These are phyloP conservation scores for Houttuynia cordata DNA, from an alignment of 164 flowering plant genomes.

Conservation along the genomic window DNA sequence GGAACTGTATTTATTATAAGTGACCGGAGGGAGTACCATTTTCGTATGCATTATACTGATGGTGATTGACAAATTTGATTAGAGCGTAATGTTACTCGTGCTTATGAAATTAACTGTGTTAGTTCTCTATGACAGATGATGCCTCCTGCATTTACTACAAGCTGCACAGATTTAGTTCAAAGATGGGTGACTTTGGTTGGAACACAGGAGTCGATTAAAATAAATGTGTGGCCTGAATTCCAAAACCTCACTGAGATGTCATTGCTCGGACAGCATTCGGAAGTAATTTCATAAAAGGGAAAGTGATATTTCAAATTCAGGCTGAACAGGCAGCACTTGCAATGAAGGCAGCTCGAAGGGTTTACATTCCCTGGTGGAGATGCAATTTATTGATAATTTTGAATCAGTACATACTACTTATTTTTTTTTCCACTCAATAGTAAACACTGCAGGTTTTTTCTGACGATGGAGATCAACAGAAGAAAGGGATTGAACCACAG, in stretches of 20 bases:
- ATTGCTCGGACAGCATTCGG: slow-evolving; percentile 48
- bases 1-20: too few species aligned
- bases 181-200: slow-evolving; percentile 22
- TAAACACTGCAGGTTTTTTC: slow-evolving; percentile 5
- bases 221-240: slow-evolving; percentile 38
- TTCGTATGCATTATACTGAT: too few species aligned
- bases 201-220: slow-evolving; percentile 17
- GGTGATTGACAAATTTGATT: neutral
- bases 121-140: slow-evolving; percentile 16
- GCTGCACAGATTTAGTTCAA: slow-evolving; percentile 24
- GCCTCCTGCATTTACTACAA: slow-evolving; percentile 23
- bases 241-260: slow-evolving; percentile 27
- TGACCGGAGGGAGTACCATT: too few species aligned
- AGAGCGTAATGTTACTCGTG: neutral
- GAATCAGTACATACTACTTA: too few species aligned
- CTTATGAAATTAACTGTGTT: too few species aligned
- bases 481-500: slow-evolving; percentile 2
- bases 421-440: neutral
- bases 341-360: slow-evolving; percentile 20
- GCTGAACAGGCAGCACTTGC: slow-evolving; percentile 22
- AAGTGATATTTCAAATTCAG: slow-evolving; percentile 33
- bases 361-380: too few species aligned
- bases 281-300: slow-evolving; percentile 39
- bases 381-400: too few species aligned
- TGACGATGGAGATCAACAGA: slow-evolving; percentile 8